Evolutionary conservation across 2,329 filamentous ascomycete genomes (phyloP), one percentile per base, ranked within the genome.

Genomic region (Stylonectria norvegica): DNA sequence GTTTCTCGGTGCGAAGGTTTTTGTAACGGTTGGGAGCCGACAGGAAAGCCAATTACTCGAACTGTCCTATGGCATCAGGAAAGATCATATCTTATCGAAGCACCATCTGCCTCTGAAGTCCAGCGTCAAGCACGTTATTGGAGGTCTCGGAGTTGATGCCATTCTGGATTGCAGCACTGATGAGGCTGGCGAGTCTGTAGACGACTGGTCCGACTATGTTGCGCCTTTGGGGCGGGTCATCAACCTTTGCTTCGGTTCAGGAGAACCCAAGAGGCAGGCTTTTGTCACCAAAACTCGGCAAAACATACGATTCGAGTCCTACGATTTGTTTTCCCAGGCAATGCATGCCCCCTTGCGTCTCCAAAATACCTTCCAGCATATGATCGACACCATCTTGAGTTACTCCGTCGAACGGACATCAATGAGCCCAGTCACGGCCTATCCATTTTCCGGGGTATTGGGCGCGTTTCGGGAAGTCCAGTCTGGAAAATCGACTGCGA

Each of bases 221-320:
- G 59, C 64, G 3, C 34, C 42, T 2, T 54, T 50, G 29, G 64
- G 65, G 1, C 47, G 52, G 0, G 61, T 67, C 29, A 27, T 68
- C 0, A 64, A 67, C 35, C 54, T 66, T 34, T 59, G 57, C 3
- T 57, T 55, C 36, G n/a, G n/a, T n/a, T n/a, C n/a, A n/a, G n/a
- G n/a, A n/a, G n/a, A n/a, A n/a, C n/a, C n/a, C n/a, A n/a, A n/a
- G n/a, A n/a, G n/a, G n/a, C n/a, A n/a, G n/a, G n/a, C n/a, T n/a
- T n/a, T n/a, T n/a, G n/a, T n/a, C n/a, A 43, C 42, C 7, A 61
- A 64, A 33, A 55, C 61, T 10, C n/a, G 40, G 10, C 11, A 20
- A 11, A 47, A 43, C 20, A 11, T n/a, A 3, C 25, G n/a, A 27
- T 29, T 10, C 50, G 12, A 34, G 41, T n/a, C 22, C 16, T 7